Conservation (phyloP, 257 asterid genomes). For the Rehmannia glutinosa region DNA sequence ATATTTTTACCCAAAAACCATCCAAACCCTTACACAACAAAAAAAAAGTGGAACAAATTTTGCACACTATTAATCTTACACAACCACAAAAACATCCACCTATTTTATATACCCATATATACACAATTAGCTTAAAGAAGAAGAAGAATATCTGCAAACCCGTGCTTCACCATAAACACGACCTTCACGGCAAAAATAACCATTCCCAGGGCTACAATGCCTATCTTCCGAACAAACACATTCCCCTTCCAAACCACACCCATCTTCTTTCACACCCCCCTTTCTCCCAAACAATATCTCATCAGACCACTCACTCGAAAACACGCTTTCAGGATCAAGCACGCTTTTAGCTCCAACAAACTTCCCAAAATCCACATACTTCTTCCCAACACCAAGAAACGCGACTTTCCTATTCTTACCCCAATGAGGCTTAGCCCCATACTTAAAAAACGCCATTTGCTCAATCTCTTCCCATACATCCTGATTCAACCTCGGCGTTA, state of each 20-base stretch:
- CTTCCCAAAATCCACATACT: constrained; percentile 39
- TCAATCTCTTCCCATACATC: constrained; percentile 87
- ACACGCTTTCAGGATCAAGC: constrained; percentile 49
- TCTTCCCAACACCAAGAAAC: constrained; percentile 39
- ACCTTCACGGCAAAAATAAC: constrained; percentile 57
- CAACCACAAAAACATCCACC: too few relatives aligned
- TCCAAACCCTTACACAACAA: too few relatives aligned
- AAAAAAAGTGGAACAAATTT: too few relatives aligned
- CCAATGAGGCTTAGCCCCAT: constrained; percentile 80
- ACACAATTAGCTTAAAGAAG: constrained; percentile 14
- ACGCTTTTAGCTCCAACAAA: constrained; percentile 42
- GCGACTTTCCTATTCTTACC: constrained; percentile 69
- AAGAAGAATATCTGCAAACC: constrained; percentile 45
- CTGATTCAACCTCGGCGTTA: constrained; percentile 51
- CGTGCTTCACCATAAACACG: constrained; percentile 56
- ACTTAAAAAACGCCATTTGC: constrained; percentile 72
- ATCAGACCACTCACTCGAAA: constrained; percentile 57
- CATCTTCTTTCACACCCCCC: constrained; percentile 32
- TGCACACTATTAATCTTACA: too few relatives aligned
- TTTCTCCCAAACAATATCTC: constrained; percentile 40
- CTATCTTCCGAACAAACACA: constrained; percentile 70
- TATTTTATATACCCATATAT: too few relatives aligned
- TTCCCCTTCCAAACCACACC: constrained; percentile 74
- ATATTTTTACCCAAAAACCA: too few relatives aligned
- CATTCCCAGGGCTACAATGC: constrained; percentile 68